Evolutionary conservation across 1,139 yeast species (phyloP), one percentile per base, ranked within the genome.

Genomic region (Pichia sp.): DNA sequence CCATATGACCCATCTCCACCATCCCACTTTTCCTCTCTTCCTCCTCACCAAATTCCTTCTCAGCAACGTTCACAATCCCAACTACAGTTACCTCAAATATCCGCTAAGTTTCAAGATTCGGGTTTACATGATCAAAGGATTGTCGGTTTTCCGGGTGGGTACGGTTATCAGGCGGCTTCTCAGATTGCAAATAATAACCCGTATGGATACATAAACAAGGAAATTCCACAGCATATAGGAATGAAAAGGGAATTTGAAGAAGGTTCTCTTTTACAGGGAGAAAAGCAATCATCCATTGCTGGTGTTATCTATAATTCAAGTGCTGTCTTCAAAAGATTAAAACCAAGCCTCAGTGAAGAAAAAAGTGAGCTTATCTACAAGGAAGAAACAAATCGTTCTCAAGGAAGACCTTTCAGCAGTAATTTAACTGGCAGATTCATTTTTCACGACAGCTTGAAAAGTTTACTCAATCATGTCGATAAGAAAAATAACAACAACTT

Each of bases 341-440:
- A 58, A 30, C 58, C 61, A 19, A 44, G 50, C 7, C 21, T 44
- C 47, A 54, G 55, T 10, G 54, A 53, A 9, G 57, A 51, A 21
- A 48, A 50, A 18, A 41, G 48, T 50, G 59, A 58, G n/a, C 45
- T 41, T 8, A 31, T 52, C n/a, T 49, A 43, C 13, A 44, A 47
- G 19, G 25, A 41, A 21, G 57, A 44, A 22, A 36, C 39, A 12
- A 47, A 48, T 23, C 46, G 57, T 44, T 48, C 69, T 2, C 74
- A 72, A 53, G 76, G 76, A 16, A 62, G 76, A 55, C 76, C 76
- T 5, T 72, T 68, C 53, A 68, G 72, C 18, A 64, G 66, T 6
- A 61, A 62, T 10, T 55, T 72, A 21, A 62, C 65, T 10, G 70
- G 72, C 13, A 60, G 73, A 44, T 70, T 72, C 49, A 52, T 61